These are phyloP conservation scores for Bonia amplexicaulis DNA, from an alignment of 176 grass and related monocot genomes.

Conservation along the genomic window DNA sequence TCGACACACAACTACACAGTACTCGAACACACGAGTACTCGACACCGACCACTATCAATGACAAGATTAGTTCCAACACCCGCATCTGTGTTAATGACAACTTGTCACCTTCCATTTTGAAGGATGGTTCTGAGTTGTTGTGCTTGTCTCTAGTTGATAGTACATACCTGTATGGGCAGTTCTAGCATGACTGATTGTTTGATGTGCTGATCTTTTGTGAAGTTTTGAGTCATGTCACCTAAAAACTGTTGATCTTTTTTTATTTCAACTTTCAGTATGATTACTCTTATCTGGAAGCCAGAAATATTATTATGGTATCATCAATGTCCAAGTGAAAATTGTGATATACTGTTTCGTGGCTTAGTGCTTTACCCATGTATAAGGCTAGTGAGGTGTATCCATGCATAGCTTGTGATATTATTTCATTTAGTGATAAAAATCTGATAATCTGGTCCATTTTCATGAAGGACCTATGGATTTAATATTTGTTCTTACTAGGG, in stretches of 20 bases:
- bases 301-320: constrained; percentile 24
- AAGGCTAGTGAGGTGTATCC: neutral
- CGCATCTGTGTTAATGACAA: constrained; percentile 5
- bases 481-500: neutral
- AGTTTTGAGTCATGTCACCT: constrained; percentile 7
- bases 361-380: neutral
- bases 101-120: constrained; percentile 10
- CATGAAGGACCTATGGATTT: neutral
- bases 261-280: constrained; percentile 33
- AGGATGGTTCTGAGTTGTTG: constrained; percentile 21
- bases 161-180: constrained; percentile 27
- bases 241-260: constrained; percentile 29
- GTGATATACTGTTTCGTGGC: neutral
- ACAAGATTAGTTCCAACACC: too few relatives aligned
- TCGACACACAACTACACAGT: too few relatives aligned
- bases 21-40: too few relatives aligned
- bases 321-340: constrained; percentile 15
- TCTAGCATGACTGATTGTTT: constrained; percentile 18
- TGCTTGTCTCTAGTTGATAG: constrained; percentile 19
- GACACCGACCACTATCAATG: too few relatives aligned
- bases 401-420: neutral
- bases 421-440: neutral
- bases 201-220: constrained; percentile 30
- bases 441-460: neutral
- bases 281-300: constrained; percentile 22